Evolutionary conservation across 768 basidiomycete genomes (phyloP), one percentile per base, ranked within the genome.

Genomic region (Suillus paluster): DNA sequence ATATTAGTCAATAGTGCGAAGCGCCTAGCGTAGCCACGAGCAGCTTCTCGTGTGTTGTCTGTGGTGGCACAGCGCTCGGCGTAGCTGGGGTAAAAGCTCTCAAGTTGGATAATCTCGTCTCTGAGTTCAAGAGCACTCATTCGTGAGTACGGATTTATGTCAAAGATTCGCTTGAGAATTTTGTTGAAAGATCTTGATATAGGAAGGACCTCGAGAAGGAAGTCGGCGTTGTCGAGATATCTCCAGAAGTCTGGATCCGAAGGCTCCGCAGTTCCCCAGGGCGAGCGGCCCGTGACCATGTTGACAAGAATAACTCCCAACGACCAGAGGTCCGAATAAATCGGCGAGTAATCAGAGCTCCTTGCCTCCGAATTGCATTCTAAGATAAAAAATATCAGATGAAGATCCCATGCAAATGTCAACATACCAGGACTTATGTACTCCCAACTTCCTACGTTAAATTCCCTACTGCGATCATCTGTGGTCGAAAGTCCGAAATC

Each of bases 221-320:
- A 89, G 67, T 90, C 75, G 50, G 77, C 79, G 69, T 93, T 80
- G 64, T 81, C 76, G 61, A 90, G 72, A 77, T 81, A 95, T 17
- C 84, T 82, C 12, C 78, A 68, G 77, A 89, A 95, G 61, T 84
- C 87, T 56, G 84, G 83, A 76, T 95, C 91, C 30, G 75, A 81
- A 63, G 79, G 79, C 66, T 79, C 84, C 5, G 92, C 91, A 66
- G 84, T 82, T 56, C 83, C 79, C 94, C 94, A 95, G 10, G 91
- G 91, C 67, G 87, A 87, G 53, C 53, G 68, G 15, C 88, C 88
- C 59, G 87, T 87, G 52, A 91, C 86, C 77, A 97, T 84, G 75
- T 94, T 95, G 65, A 90, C 82, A 59, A 97, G 82, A 64, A 97
- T 90, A 63, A 97, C 82, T 23, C 89, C 90, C 27, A 91, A 75